These are phyloP conservation scores for Solanum sitiens DNA, from an alignment of 257 asterid genomes.

Conservation along the genomic window DNA sequence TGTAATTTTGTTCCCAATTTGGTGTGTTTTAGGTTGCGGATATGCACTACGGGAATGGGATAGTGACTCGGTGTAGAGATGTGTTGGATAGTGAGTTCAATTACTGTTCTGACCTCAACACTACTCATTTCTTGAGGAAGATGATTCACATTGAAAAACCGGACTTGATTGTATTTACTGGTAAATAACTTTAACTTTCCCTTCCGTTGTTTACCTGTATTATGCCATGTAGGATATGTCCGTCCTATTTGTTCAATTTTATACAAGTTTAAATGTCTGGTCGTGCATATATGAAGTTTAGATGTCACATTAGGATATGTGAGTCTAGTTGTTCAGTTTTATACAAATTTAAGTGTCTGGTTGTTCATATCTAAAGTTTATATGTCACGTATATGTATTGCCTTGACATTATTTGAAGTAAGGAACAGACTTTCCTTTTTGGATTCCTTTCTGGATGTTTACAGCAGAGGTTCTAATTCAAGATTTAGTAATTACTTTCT, in stretches of 20 bases:
- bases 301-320: no score
- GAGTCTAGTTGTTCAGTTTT: no score
- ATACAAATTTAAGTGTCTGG: no score
- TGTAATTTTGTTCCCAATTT: background rate
- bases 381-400: no score
- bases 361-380: no score
- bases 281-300: no score
- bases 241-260: no score
- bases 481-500: background rate
- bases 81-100: conserved; percentile 55
- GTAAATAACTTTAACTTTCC: conserved; percentile 16
- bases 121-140: conserved; percentile 64
- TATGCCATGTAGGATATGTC: no score
- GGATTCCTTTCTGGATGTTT: background rate
- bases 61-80: conserved; percentile 76
- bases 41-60: conserved; percentile 93
- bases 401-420: background rate
- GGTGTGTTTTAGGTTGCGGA: conserved; percentile 66
- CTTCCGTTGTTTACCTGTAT: background rate
- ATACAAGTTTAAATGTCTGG: no score
- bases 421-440: background rate
- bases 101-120: conserved; percentile 70
- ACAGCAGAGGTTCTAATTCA: background rate
- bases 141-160: conserved; percentile 72
- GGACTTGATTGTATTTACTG: conserved; percentile 91